Percentiles rank a stretch among this genome's conserved stretches.
phyloP scores from a whole-genome alignment of 2,329 filamentous ascomycete genomes.

The Colletotrichum sansevieriae region DNA sequence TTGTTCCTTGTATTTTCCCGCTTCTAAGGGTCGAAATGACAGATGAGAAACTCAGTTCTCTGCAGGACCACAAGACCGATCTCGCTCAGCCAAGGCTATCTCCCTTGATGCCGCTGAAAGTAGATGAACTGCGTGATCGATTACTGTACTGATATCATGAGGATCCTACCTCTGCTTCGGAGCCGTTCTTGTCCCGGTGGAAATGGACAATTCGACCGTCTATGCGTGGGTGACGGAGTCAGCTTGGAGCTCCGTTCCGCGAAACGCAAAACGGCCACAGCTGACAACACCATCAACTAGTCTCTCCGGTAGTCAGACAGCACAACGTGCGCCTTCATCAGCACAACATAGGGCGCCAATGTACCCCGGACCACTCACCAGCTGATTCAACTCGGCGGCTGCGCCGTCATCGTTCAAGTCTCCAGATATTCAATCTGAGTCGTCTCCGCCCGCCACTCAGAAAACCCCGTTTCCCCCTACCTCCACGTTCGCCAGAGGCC shows the following conservation, averaged over 20 bases:
- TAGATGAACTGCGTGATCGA: slow-evolving; percentile 20
- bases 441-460: slow-evolving; percentile 15
- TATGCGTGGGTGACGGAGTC: neutral
- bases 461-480: neutral
- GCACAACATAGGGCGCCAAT: neutral
- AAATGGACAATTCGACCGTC: neutral
- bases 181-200: slow-evolving; percentile 8
- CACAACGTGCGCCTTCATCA: neutral
- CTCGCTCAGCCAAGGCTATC: slow-evolving; percentile 15
- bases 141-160: neutral
- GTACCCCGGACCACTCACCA: slow-evolving; percentile 4
- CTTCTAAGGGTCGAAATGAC: slow-evolving; percentile 14
- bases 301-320: neutral
- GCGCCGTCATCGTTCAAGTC: neutral
- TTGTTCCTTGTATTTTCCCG: slow-evolving; percentile 23
- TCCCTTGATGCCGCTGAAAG: slow-evolving; percentile 13
- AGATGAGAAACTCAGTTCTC: slow-evolving; percentile 23
- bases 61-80: slow-evolving; percentile 30
- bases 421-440: slow-evolving; percentile 22
- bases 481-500: slow-evolving; percentile 29
- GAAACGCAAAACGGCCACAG: slow-evolving; percentile 8
- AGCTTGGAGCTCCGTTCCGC: slow-evolving; percentile 8
- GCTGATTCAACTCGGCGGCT: neutral
- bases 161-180: slow-evolving; percentile 19
- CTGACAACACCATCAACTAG: neutral